Conservation (phyloP, 345 rosid species). For the Eucalyptus tenuipes region DNA sequence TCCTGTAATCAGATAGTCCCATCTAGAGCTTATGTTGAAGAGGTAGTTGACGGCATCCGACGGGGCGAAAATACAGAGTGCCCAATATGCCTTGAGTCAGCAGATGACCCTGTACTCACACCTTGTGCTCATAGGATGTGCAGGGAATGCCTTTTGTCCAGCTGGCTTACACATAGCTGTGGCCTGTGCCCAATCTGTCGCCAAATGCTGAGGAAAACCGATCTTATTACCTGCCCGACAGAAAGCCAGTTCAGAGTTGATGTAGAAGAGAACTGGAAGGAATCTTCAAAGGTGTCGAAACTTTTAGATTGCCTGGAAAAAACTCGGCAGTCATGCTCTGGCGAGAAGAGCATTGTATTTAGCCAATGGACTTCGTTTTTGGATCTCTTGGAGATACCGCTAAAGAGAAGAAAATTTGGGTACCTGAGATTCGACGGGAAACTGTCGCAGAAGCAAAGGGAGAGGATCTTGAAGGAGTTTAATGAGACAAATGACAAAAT, state of each 20-base stretch:
- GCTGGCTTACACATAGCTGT: constrained; percentile 32
- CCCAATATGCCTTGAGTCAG: constrained; percentile 54
- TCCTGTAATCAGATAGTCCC: constrained; percentile 14
- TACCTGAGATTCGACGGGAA: constrained; percentile 51
- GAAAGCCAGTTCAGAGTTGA: constrained; percentile 43
- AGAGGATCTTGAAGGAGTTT: constrained; percentile 48
- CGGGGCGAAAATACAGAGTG: constrained; percentile 42
- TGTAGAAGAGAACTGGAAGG: constrained; percentile 51
- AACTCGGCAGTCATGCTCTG: constrained; percentile 13
- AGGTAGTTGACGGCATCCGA: constrained; percentile 38
- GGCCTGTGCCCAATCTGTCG: constrained; percentile 55
- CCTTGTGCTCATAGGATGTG: constrained; percentile 67
- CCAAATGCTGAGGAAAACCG: constrained; percentile 22
- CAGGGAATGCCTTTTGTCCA: constrained; percentile 50
- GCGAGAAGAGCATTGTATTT: constrained; percentile 54
- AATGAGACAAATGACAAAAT: constrained; percentile 38
- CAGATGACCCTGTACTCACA: constrained; percentile 64
- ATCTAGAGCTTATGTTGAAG: constrained; percentile 33
- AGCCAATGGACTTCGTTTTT: constrained; percentile 71
- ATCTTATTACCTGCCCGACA: constrained; percentile 46
- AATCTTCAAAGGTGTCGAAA: constrained; percentile 47
- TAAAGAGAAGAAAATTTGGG: constrained; percentile 26
- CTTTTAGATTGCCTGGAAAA: constrained; percentile 41
- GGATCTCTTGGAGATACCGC: constrained; percentile 49
- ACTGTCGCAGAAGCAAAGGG: constrained; percentile 46